Conservation (phyloP, 2,329 filamentous ascomycete genomes). For the Colletotrichum sublineola region DNA sequence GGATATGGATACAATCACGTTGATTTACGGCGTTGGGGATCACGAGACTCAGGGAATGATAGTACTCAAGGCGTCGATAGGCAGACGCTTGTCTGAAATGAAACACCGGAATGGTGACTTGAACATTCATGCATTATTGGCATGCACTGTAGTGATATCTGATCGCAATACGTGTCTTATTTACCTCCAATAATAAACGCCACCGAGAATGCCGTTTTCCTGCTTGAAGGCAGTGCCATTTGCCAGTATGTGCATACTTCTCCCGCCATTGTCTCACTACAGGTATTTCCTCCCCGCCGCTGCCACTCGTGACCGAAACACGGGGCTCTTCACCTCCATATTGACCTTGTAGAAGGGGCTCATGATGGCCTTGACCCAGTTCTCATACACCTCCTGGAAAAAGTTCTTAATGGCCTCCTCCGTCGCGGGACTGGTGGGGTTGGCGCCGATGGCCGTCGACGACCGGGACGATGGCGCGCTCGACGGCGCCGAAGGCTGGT, state of each 20-base stretch:
- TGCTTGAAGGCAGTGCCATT: background rate
- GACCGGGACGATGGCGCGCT: slow-evolving; percentile 60
- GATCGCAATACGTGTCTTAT: slow-evolving; percentile 15
- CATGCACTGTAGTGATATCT: too few relatives aligned
- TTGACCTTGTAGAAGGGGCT: slow-evolving; percentile 93
- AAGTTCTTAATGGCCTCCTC: slow-evolving; percentile 97
- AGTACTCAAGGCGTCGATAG: slow-evolving; percentile 44
- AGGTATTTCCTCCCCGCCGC: slow-evolving; percentile 95
- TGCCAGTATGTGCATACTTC: too few relatives aligned
- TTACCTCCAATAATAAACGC: background rate
- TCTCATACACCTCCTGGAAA: slow-evolving; percentile 95
- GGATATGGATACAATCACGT: slow-evolving; percentile 43
- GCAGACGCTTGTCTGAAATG: slow-evolving; percentile 43
- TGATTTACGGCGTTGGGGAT: slow-evolving; percentile 47
- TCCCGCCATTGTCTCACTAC: slow-evolving; percentile 55
- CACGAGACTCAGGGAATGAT: slow-evolving; percentile 43
- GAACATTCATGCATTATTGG: slow-evolving; percentile 34
- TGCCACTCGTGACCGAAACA: slow-evolving; percentile 85
- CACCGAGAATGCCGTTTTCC: background rate
- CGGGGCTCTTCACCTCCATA: slow-evolving; percentile 85
- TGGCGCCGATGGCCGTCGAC: slow-evolving; percentile 81
- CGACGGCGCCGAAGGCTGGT: slow-evolving; percentile 75
- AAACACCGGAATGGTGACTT: slow-evolving; percentile 44
- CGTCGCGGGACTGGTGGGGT: slow-evolving; percentile 89
- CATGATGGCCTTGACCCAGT: slow-evolving; percentile 97